phyloP scores from a whole-genome alignment of 805 yeast genomes.

The Saccharomyces paradoxus region DNA sequence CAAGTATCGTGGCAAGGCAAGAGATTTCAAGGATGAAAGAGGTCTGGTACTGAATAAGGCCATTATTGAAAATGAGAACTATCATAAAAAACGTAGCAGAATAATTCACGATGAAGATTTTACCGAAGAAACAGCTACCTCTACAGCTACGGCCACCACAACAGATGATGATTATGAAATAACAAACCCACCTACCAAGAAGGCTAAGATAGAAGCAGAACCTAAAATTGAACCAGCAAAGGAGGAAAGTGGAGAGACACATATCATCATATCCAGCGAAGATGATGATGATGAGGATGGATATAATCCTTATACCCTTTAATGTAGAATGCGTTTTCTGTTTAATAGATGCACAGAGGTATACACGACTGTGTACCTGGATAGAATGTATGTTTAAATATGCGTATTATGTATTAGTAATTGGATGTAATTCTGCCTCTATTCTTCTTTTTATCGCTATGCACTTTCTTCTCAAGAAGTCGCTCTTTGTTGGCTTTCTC shows the following conservation, averaged over 20 bases:
- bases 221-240: not conserved
- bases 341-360: not conserved
- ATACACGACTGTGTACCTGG: not conserved
- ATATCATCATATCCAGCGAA: constrained; percentile 1
- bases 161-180: constrained; percentile 15
- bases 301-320: constrained; percentile 12
- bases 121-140: constrained; percentile 18
- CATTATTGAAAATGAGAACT: constrained; percentile 28
- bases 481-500: constrained; percentile 31
- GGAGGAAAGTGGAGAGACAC: constrained; percentile 3
- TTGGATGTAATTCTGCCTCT: constrained; percentile 16
- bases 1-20: constrained; percentile 59
- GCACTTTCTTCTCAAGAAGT: constrained; percentile 31
- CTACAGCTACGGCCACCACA: constrained; percentile 15
- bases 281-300: constrained; percentile 21
- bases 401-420: not conserved
- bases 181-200: constrained; percentile 11
- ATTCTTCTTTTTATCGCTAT: constrained; percentile 33
- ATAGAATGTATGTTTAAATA: not conserved
- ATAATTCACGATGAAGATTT: constrained; percentile 18
- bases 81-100: constrained; percentile 24
- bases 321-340: not conserved
- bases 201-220: not conserved
- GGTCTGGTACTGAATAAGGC: constrained; percentile 56
- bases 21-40: constrained; percentile 76